Base-by-base conservation (phyloP, 257 asterid species). In the Lantana camara region DNA sequence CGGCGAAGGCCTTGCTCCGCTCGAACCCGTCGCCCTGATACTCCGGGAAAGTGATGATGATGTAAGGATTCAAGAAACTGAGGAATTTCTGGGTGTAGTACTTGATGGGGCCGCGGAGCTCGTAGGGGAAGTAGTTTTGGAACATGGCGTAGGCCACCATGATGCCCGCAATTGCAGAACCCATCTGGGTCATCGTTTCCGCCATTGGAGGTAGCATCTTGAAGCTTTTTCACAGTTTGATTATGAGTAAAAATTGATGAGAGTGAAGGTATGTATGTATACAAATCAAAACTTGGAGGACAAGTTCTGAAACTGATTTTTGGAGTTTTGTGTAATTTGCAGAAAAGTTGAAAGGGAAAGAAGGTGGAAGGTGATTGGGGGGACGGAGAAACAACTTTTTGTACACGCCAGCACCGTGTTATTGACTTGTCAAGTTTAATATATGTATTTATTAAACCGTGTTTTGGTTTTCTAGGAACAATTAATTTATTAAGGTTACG, bases 1-100 rank as follows among this genome's bases (percentile, higher is more conserved):
- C 63, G 29, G 23, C 3, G 19, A 53, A 79, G 29, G 73, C 82
- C 16, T 70, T 66, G 73, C 76, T 69, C 12, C 77, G 74, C 62
- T 66, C 61, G 14, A 68, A 77, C 9, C 79, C 34, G 47, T 55
- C 58, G 10, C 57, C 64, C 5, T 44, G 64, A 37, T 66, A 66
- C 32, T 66, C 72, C 4, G 57, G 64, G 56, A 66, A 41, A 3
- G 64, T 66, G 64, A 66, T 47, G 5, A 44, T 56, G 58, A 66
- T 60, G 64, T 66, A 66, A 1, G 72, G 72, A 35, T 42, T 17
- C 13, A 66, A 42, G 32, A 20, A 45, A 50, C 17, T 13, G 1
- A 16, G 1, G 27, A 66, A 0, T 21, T 67, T 67, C 4, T 24
- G 65, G 11, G 65, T 10, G 50, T 67, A 45, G 11, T 37, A 38